phyloP scores from a whole-genome alignment of 2,329 filamentous ascomycete genomes.

The Cercospora sp. region DNA sequence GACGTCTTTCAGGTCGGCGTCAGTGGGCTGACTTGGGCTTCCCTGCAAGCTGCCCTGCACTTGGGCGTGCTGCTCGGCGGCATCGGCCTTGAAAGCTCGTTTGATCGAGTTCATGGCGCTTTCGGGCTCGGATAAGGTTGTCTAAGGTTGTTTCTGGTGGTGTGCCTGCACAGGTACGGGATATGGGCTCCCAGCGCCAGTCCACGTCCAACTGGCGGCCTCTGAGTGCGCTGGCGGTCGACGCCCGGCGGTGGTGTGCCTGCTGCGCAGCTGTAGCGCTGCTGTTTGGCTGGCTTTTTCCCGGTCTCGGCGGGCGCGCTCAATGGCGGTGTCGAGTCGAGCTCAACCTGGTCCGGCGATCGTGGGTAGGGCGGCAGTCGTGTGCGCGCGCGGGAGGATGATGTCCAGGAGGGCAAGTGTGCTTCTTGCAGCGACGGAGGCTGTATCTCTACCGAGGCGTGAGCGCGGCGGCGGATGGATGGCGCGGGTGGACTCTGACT shows the following conservation, averaged over 20 bases:
- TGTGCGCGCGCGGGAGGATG: neutral
- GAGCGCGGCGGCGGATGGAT: neutral
- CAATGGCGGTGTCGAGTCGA: neutral
- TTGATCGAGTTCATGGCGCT: constrained; percentile 23
- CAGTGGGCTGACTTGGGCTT: constrained; percentile 8
- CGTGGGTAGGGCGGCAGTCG: neutral
- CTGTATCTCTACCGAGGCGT: constrained; percentile 1
- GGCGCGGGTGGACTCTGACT: constrained; percentile 1
- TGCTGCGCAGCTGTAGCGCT: neutral
- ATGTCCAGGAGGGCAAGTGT: neutral
- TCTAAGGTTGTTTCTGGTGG: constrained; percentile 1
- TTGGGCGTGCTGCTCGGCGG: constrained; percentile 12
- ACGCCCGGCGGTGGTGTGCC: neutral
- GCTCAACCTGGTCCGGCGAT: neutral
- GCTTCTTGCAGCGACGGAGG: neutral
- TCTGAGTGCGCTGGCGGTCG: neutral
- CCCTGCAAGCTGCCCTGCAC: constrained; percentile 17
- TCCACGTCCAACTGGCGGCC: neutral
- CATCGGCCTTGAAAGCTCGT: constrained; percentile 21
- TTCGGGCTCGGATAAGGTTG: constrained; percentile 5
- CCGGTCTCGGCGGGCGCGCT: constrained; percentile 5
- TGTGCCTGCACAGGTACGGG: neutral
- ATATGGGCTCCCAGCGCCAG: neutral
- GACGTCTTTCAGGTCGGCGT: constrained; percentile 15
- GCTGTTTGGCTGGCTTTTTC: neutral